Base-by-base conservation (phyloP, 1,284 basidiomycete species). In the Mrakiaceae sp. region DNA sequence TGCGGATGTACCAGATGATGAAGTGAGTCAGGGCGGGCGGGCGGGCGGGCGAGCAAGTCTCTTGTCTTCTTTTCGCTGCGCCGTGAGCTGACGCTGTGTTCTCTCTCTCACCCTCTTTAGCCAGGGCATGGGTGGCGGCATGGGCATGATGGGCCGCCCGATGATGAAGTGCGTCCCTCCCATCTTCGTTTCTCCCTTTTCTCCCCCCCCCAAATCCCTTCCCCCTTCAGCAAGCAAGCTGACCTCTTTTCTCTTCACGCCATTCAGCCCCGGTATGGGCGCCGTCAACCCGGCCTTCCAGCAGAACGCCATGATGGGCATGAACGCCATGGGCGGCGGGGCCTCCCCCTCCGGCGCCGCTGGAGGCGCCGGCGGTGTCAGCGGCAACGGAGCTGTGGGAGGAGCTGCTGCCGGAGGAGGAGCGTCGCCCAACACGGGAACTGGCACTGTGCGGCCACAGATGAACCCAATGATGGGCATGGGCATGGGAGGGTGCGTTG, bases 1-100 rank as follows among this genome's bases (percentile, higher is more conserved):
- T 9, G 79, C 76, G 78, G 72, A 79, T 81, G 77, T 81, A 80
- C 69, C 76, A 79, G 72, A 78, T 77, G 67, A 80, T 80, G 78
- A 77, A 78, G 70, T 79, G 71, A 57, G 49, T 12, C 1, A 0
- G 71, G 69, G 72, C 27, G 64, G 60, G 57, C 67, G 64, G 52
- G 69, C 71, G 74, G 74, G 62, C 73, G 73, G 52, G 70, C 71
- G 64, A 70, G 14, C 54, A 3, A 12, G 39, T 59, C 10, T n/a
- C 47, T 59, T 47, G 27, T 4, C 39, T 74, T 67, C 71, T 72
- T 70, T 70, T 73, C 70, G 63, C 68, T 2, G 67, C 63, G 39
- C 69, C 71, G 65, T 67, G 63, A 46, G 64, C 68, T 47, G 63
- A 66, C 47, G 59, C 55, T 47, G 63, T 54, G 5, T 66, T 63